Conservation (phyloP, 352 stramenopile genomes). For the Globisporangium spinosum region DNA sequence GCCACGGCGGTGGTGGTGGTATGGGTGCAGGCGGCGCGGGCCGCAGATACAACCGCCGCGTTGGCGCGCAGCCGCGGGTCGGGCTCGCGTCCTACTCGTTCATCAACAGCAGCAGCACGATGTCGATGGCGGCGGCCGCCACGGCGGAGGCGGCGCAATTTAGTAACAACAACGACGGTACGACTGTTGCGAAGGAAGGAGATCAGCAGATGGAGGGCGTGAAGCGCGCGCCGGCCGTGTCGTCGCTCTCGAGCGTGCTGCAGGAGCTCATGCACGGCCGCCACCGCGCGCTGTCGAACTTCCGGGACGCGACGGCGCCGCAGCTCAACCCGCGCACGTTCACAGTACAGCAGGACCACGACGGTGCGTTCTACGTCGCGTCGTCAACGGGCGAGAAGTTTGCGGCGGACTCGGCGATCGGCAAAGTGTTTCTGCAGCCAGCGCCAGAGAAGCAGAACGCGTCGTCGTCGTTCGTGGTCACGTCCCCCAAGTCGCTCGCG, state of each 20-base stretch:
- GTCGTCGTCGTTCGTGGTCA: neutral
- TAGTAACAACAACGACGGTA: neutral
- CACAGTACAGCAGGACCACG: slow-evolving; percentile 30
- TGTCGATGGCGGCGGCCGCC: slow-evolving; percentile 6
- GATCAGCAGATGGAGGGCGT: neutral
- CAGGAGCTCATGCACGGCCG: slow-evolving; percentile 45
- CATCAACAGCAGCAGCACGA: slow-evolving; percentile 15
- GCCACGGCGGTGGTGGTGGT: neutral
- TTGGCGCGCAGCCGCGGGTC: slow-evolving; percentile 6
- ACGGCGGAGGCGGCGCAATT: neutral
- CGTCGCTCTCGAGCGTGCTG: slow-evolving; percentile 47
- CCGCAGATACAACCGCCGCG: slow-evolving; percentile 9
- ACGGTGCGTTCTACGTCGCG: slow-evolving; percentile 41
- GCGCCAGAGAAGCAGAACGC: slow-evolving; percentile 3
- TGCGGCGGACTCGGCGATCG: slow-evolving; percentile 44
- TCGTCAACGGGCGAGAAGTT: slow-evolving; percentile 35
- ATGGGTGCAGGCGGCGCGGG: neutral
- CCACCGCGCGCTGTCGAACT: slow-evolving; percentile 36
- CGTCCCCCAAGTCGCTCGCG: neutral
- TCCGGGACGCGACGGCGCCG: slow-evolving; percentile 38
- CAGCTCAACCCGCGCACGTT: slow-evolving; percentile 30
- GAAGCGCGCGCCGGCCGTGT: slow-evolving; percentile 23
- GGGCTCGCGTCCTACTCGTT: slow-evolving; percentile 19
- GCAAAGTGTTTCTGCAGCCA: slow-evolving; percentile 36
- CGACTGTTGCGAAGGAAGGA: neutral